Evolutionary conservation across 2,329 filamentous ascomycete genomes (phyloP).

Genomic region (Aspergillus persii): DNA sequence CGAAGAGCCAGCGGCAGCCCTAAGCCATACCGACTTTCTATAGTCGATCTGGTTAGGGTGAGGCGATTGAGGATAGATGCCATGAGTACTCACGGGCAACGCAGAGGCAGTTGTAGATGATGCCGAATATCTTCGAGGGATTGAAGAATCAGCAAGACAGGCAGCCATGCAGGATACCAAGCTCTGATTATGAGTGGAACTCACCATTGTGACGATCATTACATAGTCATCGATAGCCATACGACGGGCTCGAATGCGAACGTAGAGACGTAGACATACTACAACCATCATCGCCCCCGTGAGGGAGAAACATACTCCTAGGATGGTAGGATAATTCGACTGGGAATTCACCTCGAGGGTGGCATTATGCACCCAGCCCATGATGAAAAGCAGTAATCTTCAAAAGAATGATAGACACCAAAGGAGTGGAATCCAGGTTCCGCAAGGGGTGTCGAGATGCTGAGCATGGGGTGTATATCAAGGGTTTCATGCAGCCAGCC

Average conservation of each 20-base stretch:
- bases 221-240: slow-evolving; percentile 51
- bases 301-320: slow-evolving; percentile 49
- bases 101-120: slow-evolving; percentile 52
- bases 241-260: slow-evolving; percentile 44
- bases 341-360: slow-evolving; percentile 46
- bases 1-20: slow-evolving; percentile 48
- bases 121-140: slow-evolving; percentile 39
- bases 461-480: background rate
- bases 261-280: slow-evolving; percentile 44
- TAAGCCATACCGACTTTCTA: slow-evolving; percentile 55
- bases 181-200: background rate
- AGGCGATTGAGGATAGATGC: background rate
- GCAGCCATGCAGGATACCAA: too few relatives aligned
- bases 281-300: slow-evolving; percentile 44
- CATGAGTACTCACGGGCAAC: slow-evolving; percentile 46
- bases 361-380: slow-evolving; percentile 55
- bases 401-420: background rate
- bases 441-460: background rate
- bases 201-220: slow-evolving; percentile 36
- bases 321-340: slow-evolving; percentile 51
- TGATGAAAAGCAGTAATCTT: slow-evolving; percentile 20
- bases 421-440: background rate
- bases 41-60: background rate
- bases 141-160: background rate
- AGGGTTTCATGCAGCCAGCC: background rate